Evolutionary conservation across 768 basidiomycete genomes (phyloP), one percentile per base, ranked within the genome.

Genomic region (Boletus huronensis): DNA sequence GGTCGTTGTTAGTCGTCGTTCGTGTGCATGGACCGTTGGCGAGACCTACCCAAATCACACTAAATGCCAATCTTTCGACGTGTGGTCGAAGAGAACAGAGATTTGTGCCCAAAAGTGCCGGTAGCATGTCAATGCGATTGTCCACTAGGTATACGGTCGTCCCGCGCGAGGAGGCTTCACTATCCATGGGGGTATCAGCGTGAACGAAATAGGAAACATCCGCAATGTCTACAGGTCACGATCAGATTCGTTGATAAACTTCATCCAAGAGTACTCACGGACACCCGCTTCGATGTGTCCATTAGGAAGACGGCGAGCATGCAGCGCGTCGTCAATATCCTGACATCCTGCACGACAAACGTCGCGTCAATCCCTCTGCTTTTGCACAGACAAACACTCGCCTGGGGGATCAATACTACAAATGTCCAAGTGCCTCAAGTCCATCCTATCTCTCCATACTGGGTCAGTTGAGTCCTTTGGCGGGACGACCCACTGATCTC

Each of bases 111-210:
- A 99, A 78, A 9, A 99, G 78, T 3, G 86, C 77, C 0, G 97
- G 97, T 45, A 99, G 77, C 97, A 99, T 99, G 75, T 98, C 97
- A 48, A 99, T 93, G 32, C 96, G 90, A 71, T 95, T 96, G 77
- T 99, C 96, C 6, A 98, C 96, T 2, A 99, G 82, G 69, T 98
- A 99, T 1, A 99, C 96, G 0, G 96, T 98, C 5, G 96, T 98
- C 5, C 96, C 96, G 56, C 96, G 79, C 17, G 93, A 82, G n/a
- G 94, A 91, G 21, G 96, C 96, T 70, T 99, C 96, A 41, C 75
- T 85, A 61, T 99, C 96, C 93, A 99, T 98, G 0, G 95, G 84
- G 39, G 89, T 99, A 63, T 95, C 92, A 2, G 94, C 78, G 50
- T 81, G 84, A 1, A 99, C 96, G 60, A 99, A 99, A 70, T 98